Evolutionary conservation across 2,329 filamentous ascomycete genomes (phyloP), one percentile per base, ranked within the genome.

Genomic region (Venturia nashicola): DNA sequence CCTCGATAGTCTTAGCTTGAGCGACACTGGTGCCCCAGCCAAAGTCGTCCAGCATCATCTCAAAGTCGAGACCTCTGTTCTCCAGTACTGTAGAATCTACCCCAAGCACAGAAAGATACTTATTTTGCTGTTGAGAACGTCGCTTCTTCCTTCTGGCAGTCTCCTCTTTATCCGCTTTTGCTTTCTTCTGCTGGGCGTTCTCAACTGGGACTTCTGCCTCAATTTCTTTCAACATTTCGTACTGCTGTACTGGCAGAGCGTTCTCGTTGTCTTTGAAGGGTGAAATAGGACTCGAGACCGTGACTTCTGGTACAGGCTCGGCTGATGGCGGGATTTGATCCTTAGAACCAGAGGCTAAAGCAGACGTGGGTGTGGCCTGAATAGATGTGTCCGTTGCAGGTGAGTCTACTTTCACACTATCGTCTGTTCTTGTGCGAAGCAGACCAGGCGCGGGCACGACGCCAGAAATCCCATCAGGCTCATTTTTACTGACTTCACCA

Each of bases 381-480:
- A 65, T 62, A 18, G 59, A 63, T 18, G 36, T 27, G 18, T 65
- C 42, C 4, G 46, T 44, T 11, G 36, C 40, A 7, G 51, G 34
- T 11, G 59, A 61, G 16, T 63, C 51, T 36, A 18, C 34, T 23
- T 62, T 62, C 27, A 57, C 14, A 42, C 59, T 65, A 7, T 65
- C 63, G 20, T 61, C 59, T 5, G 63, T 65, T 36, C 42, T 55
- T 11, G 48, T 62, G 9, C 63, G 34, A 23, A 46, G 23, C 7
- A 65, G 39, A 2, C 59, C 48, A 3, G 92, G 91, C 3, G 91
- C 89, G 32, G 90, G 90, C 27, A 97, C 88, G 44, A 97, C 92
- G 46, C 87, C 84, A 14, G 88, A 96, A 67, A 97, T 96, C 2
- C 92, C 93, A 76, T 97, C 92, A 7, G 91, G 89, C 5, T 88